Conservation (phyloP, 2,329 filamentous ascomycete species). For the Scopulariopsis brevicaulis region DNA sequence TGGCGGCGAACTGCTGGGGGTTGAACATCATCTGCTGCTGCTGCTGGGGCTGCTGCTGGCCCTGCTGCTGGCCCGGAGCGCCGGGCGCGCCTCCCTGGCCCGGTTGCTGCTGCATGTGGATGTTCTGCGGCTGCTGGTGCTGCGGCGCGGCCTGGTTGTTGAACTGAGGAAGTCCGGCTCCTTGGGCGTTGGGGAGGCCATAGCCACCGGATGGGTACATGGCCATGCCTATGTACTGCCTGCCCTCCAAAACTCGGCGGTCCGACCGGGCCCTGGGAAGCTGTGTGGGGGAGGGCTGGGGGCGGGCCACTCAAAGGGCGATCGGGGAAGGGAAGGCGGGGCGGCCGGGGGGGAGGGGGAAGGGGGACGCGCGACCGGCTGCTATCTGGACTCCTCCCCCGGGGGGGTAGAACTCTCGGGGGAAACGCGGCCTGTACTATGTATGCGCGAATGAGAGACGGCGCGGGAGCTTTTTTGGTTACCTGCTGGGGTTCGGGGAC, state of each 20-base stretch:
- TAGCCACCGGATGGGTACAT: slow-evolving; percentile 5
- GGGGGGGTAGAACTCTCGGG: neutral
- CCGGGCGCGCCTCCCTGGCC: neutral
- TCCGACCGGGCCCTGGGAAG: neutral
- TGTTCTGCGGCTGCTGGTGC: slow-evolving; percentile 1
- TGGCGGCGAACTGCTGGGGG: slow-evolving; percentile 5
- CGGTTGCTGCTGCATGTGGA: slow-evolving; percentile 4
- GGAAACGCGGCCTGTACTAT: neutral
- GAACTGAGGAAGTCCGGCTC: slow-evolving; percentile 3
- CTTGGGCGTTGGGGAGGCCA: slow-evolving; percentile 5
- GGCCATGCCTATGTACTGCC: neutral
- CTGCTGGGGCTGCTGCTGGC: neutral
- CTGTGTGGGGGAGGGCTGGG: neutral
- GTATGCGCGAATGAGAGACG: neutral
- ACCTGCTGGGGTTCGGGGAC: neutral
- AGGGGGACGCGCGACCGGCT: neutral
- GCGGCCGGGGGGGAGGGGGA: no score
- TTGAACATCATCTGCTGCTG: slow-evolving; percentile 6
- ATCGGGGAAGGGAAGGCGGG: neutral
- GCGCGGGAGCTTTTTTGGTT: neutral
- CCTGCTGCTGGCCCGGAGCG: neutral
- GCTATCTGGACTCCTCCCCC: neutral
- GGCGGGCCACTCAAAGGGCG: neutral
- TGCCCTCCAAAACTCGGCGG: neutral
- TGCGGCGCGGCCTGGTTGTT: slow-evolving; percentile 3